Percentiles rank a stretch among this genome's conserved stretches.
These are phyloP conservation scores for Apiotrichum sp. DNA, from an alignment of 1,284 basidiomycete genomes.

Conservation along the genomic window DNA sequence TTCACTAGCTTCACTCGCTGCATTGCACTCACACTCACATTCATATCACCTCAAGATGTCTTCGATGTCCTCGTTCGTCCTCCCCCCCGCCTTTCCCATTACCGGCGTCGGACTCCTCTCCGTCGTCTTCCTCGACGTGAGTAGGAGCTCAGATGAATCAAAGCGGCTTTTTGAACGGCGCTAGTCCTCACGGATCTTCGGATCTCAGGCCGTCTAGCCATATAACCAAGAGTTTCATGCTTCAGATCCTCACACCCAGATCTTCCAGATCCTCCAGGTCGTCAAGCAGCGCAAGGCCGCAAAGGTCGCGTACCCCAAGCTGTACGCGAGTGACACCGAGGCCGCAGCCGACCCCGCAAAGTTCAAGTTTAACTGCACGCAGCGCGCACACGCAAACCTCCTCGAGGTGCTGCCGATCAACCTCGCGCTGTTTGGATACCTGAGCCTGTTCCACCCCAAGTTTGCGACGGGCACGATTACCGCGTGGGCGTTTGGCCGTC, in stretches of 20 bases:
- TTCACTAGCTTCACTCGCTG: background rate
- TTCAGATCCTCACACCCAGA: slow-evolving; percentile 13
- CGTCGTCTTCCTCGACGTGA: slow-evolving; percentile 27
- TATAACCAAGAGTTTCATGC: background rate
- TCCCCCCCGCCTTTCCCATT: slow-evolving; percentile 34
- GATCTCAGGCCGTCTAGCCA: background rate
- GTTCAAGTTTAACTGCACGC: slow-evolving; percentile 37
- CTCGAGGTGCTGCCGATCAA: slow-evolving; percentile 34
- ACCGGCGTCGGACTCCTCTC: slow-evolving; percentile 31
- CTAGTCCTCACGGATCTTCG: slow-evolving; percentile 3
- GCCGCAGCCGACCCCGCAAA: slow-evolving; percentile 36
- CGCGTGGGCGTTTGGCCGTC: slow-evolving; percentile 25
- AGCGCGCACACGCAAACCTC: slow-evolving; percentile 41
- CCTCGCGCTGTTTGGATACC: slow-evolving; percentile 24
- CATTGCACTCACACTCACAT: background rate
- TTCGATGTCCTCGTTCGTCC: background rate
- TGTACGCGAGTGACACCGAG: slow-evolving; percentile 37
- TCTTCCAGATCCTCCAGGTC: slow-evolving; percentile 28
- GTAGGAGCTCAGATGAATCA: background rate
- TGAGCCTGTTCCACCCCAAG: slow-evolving; percentile 35
- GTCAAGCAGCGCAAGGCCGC: slow-evolving; percentile 23
- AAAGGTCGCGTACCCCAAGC: slow-evolving; percentile 34
- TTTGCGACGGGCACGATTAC: slow-evolving; percentile 21
- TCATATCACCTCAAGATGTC: background rate
- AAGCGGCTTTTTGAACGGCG: too few species aligned